Evolutionary conservation across 257 asterid genomes (phyloP).

Genomic region (Solanum paucissectum): DNA sequence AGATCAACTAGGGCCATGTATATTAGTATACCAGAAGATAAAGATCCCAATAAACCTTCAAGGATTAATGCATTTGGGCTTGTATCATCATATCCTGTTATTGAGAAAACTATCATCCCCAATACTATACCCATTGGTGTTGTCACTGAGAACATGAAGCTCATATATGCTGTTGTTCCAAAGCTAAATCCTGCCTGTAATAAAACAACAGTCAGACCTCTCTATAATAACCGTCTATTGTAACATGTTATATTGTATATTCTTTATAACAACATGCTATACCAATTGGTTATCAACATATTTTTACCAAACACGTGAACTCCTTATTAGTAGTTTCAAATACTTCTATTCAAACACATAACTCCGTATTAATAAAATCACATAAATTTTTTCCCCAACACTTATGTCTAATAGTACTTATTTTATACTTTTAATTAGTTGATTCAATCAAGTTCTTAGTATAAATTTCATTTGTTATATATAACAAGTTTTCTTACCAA

Average conservation of each 20-base stretch:
- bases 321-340: background rate
- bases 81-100: constrained; percentile 27
- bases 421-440: too few species aligned
- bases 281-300: background rate
- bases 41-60: constrained; percentile 30
- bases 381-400: too few species aligned
- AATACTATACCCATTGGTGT: constrained; percentile 29
- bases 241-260: too few species aligned
- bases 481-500: background rate
- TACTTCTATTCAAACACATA: background rate
- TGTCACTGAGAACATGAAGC: constrained; percentile 33
- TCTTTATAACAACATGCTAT: background rate
- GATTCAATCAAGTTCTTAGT: background rate
- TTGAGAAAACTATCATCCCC: constrained; percentile 27
- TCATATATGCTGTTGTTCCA: constrained; percentile 29
- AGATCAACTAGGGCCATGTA: constrained; percentile 39
- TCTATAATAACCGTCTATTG: too few species aligned
- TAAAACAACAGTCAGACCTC: background rate
- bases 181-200: constrained; percentile 35
- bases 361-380: too few species aligned
- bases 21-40: constrained; percentile 30
- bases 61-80: constrained; percentile 28
- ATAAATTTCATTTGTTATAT: background rate
- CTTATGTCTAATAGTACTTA: too few species aligned
- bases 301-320: background rate